Conservation (phyloP, 2,329 filamentous ascomycete genomes). For the Colletotrichum sp. region DNA sequence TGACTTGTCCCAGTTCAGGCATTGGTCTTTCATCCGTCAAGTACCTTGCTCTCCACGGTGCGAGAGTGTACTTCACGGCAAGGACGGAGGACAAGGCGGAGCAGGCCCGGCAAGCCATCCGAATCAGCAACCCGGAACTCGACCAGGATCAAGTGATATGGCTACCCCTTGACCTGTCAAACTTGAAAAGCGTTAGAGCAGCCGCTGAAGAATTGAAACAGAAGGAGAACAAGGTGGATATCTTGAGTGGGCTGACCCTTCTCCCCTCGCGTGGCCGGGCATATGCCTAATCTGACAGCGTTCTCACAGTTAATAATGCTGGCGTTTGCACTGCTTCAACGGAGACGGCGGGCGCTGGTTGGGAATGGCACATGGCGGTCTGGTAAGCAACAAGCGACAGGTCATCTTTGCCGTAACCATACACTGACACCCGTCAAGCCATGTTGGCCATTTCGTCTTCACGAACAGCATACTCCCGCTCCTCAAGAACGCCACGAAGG, state of each 20-base stretch:
- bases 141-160: conserved; percentile 12
- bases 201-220: conserved; percentile 25
- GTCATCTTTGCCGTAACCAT: background rate
- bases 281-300: background rate
- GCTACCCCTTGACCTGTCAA: conserved; percentile 28
- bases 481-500: conserved; percentile 24
- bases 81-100: conserved; percentile 26
- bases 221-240: conserved; percentile 28
- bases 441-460: conserved; percentile 31
- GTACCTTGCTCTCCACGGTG: conserved; percentile 27
- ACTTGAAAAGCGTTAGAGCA: conserved; percentile 22
- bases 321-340: background rate
- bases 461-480: conserved; percentile 30
- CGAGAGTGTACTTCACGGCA: conserved; percentile 30
- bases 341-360: conserved; percentile 20
- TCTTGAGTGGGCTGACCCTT: conserved; percentile 25
- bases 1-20: conserved; percentile 22
- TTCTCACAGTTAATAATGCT: conserved; percentile 29
- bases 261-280: background rate
- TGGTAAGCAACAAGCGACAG: conserved; percentile 16
- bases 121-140: conserved; percentile 10
- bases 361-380: conserved; percentile 28
- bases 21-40: conserved; percentile 28
- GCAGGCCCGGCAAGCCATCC: conserved; percentile 3
- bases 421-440: conserved; percentile 20